Evolutionary conservation across 371 early-diverging fungal genomes (phyloP), one percentile per base, ranked within the genome.

Genomic region (Rhizopus sp.): DNA sequence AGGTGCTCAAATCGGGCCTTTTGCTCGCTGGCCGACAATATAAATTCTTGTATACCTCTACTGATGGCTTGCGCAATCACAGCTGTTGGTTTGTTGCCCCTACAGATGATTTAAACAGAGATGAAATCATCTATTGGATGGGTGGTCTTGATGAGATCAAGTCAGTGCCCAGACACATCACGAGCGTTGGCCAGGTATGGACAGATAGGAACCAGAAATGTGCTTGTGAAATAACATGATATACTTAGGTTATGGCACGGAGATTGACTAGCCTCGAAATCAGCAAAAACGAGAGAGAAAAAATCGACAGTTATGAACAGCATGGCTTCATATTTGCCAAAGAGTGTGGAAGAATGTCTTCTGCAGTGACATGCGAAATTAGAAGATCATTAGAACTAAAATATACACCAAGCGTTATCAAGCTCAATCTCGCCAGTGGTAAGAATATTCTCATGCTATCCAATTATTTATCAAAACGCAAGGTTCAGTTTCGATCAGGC

Each of bases 341-440:
- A 60, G 94, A 94, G 1, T 84, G 88, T 39, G 94, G 94, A 0
- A 66, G 66, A 23, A 84, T 93, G 23, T 80, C 87, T 0, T 48
- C 54, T 7, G 51, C 46, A 4, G 53, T 87, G 13, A 87, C 87
- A 0, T 57, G 72, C 46, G 63, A 69, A 8, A 75, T 68, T 6
- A 34, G 47, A 57, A 70, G 17, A 49, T 23, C 47, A 2, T 63
- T 34, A 49, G 67, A 34, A 34, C 81, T 56, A 65, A 70, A 62
- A 53, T 55, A 69, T 60, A 57, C 75, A 1, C 92, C 93, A 0
- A 70, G 77, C 8, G 95, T 91, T 0, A 84, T 88, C 50, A 91
- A 92, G 62, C 80, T 93, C 13, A 83, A 92, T 15, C 66, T 87
- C 7, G 91, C 80, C 29, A 93, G 93, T 7, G 81, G 79, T 13